Percentiles rank a stretch among this genome's conserved stretches.
phyloP scores from a whole-genome alignment of 2,329 filamentous ascomycete genomes.

The Alternaria novae-zelandiae region DNA sequence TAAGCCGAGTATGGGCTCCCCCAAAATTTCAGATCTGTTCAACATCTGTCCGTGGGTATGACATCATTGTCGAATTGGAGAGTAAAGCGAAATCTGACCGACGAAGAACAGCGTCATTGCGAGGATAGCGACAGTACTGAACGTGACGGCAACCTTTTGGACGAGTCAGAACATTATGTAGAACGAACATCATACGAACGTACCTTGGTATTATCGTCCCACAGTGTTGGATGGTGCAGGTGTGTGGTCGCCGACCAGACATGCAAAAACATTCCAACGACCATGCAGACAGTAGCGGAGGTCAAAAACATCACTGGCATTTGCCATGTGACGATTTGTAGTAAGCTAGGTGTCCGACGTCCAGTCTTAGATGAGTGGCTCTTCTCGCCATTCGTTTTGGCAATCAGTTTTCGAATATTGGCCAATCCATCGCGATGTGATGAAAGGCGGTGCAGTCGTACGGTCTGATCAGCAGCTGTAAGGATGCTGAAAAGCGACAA shows the following conservation, averaged over 20 bases:
- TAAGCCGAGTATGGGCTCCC: not conserved
- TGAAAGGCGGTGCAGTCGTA: slow-evolving; percentile 52
- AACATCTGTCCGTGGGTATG: not conserved
- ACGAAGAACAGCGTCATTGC: slow-evolving; percentile 26
- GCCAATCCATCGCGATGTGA: slow-evolving; percentile 48
- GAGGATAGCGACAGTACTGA: slow-evolving; percentile 16
- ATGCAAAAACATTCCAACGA: slow-evolving; percentile 48
- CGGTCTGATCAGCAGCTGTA: slow-evolving; percentile 52
- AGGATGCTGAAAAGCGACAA: slow-evolving; percentile 60
- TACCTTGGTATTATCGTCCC: slow-evolving; percentile 43
- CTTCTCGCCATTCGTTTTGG: slow-evolving; percentile 30
- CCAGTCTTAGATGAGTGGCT: slow-evolving; percentile 26
- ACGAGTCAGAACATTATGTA: not conserved
- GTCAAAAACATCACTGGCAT: slow-evolving; percentile 48
- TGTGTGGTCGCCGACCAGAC: slow-evolving; percentile 45
- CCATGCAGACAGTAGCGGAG: slow-evolving; percentile 45
- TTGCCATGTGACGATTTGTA: slow-evolving; percentile 48
- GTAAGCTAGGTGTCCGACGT: slow-evolving; percentile 27
- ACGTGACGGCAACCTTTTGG: slow-evolving; percentile 26
- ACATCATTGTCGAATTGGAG: slow-evolving; percentile 3
- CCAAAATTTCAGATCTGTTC: not conserved
- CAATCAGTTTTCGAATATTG: slow-evolving; percentile 47
- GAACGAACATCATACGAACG: not conserved
- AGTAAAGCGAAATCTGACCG: slow-evolving; percentile 26
- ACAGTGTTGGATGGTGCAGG: slow-evolving; percentile 29